A percentile compares a stretch with the other conserved stretches of the same genome.
Conservation (phyloP, 768 basidiomycete species). For the Tulasnella sp. region DNA sequence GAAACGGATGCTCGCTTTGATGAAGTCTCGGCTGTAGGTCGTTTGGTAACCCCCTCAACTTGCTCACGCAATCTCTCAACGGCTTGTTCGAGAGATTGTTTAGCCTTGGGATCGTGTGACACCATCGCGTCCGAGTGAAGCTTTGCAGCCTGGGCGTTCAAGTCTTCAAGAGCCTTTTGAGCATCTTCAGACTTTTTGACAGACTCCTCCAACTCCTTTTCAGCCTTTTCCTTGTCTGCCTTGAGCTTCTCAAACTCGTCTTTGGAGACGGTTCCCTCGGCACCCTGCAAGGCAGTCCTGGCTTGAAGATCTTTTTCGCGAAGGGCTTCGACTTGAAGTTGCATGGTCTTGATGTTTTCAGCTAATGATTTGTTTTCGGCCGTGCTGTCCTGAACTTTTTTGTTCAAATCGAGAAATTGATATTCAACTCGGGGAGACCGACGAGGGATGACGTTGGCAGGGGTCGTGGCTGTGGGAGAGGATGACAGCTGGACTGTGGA, state of each 20-base stretch:
- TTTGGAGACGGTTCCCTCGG: slow-evolving; percentile 1
- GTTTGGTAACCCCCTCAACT: slow-evolving; percentile 2
- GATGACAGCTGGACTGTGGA: not conserved
- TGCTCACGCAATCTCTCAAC: slow-evolving; percentile 11
- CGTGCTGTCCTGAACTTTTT: slow-evolving; percentile 6
- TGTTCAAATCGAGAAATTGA: slow-evolving; percentile 11
- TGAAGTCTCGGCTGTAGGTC: slow-evolving; percentile 6
- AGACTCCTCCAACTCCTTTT: slow-evolving; percentile 8
- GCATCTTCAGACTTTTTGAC: slow-evolving; percentile 6
- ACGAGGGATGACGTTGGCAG: not conserved
- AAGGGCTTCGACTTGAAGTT: slow-evolving; percentile 1
- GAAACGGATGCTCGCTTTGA: slow-evolving; percentile 3
- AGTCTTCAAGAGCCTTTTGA: slow-evolving; percentile 3
- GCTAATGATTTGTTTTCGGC: slow-evolving; percentile 10
- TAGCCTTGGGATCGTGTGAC: not conserved
- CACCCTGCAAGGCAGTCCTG: not conserved
- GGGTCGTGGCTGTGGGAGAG: not conserved
- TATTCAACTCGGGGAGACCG: not conserved
- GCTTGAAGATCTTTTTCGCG: not conserved
- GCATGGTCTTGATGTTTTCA: slow-evolving; percentile 2
- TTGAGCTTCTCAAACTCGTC: slow-evolving; percentile 10
- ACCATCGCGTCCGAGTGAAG: not conserved
- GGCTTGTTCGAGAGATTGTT: slow-evolving; percentile 6
- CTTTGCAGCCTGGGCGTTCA: slow-evolving; percentile 5
- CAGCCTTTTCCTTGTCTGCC: slow-evolving; percentile 10